phyloP scores from a whole-genome alignment of 1,284 basidiomycete species.

The Tylopilus microsporus region DNA sequence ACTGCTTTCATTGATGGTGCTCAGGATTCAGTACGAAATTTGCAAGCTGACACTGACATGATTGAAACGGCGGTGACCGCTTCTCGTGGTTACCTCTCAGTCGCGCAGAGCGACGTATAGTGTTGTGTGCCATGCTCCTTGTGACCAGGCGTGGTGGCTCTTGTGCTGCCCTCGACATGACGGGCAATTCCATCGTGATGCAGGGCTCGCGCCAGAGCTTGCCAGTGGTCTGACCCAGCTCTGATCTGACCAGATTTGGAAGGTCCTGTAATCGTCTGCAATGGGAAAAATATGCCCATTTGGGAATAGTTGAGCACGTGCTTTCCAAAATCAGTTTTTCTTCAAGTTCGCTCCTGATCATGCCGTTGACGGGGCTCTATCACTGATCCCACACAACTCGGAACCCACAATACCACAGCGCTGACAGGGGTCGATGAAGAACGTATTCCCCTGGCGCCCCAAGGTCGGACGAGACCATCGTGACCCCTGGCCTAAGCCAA shows the following conservation, averaged over 20 bases:
- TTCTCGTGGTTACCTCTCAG: conserved; percentile 8
- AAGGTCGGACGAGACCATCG: background rate
- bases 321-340: background rate
- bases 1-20: conserved; percentile 11
- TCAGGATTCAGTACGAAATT: background rate
- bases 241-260: conserved; percentile 28
- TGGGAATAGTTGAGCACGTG: background rate
- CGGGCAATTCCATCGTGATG: conserved; percentile 6
- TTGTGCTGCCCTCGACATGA: conserved; percentile 17
- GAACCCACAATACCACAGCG: background rate
- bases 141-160: conserved; percentile 17
- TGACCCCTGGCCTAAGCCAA: background rate
- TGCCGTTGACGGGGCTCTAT: background rate
- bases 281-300: conserved; percentile 19
- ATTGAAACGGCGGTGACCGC: background rate
- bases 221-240: background rate
- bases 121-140: conserved; percentile 21
- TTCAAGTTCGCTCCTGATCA: background rate
- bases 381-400: background rate
- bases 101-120: conserved; percentile 24
- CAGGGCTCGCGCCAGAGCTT: background rate
- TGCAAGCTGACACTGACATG: conserved; percentile 12
- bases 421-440: background rate
- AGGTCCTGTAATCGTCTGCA: conserved; percentile 27
- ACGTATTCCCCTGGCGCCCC: background rate